Conservation (phyloP, 1,284 basidiomycete genomes). For the Apiotrichum gracile region DNA sequence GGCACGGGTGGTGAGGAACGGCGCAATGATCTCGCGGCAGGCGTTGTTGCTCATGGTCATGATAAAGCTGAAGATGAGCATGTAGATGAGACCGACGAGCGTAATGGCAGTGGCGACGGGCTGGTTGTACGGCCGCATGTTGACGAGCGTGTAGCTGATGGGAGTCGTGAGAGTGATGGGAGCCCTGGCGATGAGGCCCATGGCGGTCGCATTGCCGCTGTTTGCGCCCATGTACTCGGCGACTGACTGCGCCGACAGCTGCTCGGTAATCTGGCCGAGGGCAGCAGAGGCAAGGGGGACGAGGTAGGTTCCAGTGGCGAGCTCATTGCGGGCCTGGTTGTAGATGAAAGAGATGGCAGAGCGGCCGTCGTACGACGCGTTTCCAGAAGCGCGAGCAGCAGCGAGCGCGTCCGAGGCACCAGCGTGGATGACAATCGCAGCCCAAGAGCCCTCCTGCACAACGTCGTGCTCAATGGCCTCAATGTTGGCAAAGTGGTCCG, state of each 20-base stretch:
- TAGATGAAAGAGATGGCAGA: slow-evolving; percentile 38
- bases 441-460: slow-evolving; percentile 43
- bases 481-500: slow-evolving; percentile 28
- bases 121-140: slow-evolving; percentile 59
- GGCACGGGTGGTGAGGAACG: slow-evolving; percentile 53
- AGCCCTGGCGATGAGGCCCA: slow-evolving; percentile 52
- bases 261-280: slow-evolving; percentile 24
- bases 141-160: slow-evolving; percentile 53
- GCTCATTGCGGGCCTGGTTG: slow-evolving; percentile 46
- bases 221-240: slow-evolving; percentile 32
- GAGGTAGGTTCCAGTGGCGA: slow-evolving; percentile 41
- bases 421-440: slow-evolving; percentile 34
- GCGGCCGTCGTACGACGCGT: slow-evolving; percentile 29
- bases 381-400: slow-evolving; percentile 29
- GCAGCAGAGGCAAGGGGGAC: slow-evolving; percentile 32
- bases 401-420: slow-evolving; percentile 29
- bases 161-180: slow-evolving; percentile 57
- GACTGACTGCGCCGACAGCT: slow-evolving; percentile 24
- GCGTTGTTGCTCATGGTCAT: slow-evolving; percentile 50
- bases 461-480: slow-evolving; percentile 27
- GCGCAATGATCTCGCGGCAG: slow-evolving; percentile 47
- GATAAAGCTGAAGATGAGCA: slow-evolving; percentile 53
- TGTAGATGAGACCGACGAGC: slow-evolving; percentile 63
- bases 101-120: slow-evolving; percentile 66
- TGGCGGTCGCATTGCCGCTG: slow-evolving; percentile 48